phyloP scores from a whole-genome alignment of 1,284 basidiomycete species.

The Leccinum pachyderme region DNA sequence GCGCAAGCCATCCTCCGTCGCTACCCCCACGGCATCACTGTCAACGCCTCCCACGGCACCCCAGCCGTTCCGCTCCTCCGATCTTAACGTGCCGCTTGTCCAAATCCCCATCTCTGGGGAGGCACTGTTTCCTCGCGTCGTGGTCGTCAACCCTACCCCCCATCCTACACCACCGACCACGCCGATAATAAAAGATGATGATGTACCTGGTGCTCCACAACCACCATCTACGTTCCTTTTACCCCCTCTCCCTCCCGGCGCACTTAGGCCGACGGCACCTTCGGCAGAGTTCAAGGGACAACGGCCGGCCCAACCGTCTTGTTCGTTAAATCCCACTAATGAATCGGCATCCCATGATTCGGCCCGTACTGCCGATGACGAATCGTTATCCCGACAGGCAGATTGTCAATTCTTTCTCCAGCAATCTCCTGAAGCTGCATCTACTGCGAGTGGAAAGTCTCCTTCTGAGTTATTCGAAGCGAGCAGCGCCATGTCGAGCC shows the following conservation, averaged over 20 bases:
- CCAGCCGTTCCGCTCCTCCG: conserved; percentile 5
- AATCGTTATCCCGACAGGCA: conserved; percentile 17
- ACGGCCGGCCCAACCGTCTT: conserved; percentile 1
- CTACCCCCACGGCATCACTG: not conserved
- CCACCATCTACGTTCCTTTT: conserved; percentile 31
- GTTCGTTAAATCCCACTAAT: conserved; percentile 2
- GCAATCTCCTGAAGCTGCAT: conserved; percentile 41
- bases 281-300: conserved; percentile 1
- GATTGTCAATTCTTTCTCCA: conserved; percentile 46
- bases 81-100: conserved; percentile 22
- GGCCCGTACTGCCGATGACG: conserved; percentile 24
- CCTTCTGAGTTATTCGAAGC: conserved; percentile 33
- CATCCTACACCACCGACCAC: conserved; percentile 59
- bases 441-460: conserved; percentile 32
- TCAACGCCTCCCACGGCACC: conserved; percentile 5
- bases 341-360: conserved; percentile 7
- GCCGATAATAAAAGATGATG: conserved; percentile 33
- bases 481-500: conserved; percentile 41
- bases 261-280: conserved; percentile 11
- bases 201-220: conserved; percentile 16
- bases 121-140: conserved; percentile 43
- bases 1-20: not conserved
- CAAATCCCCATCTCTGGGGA: conserved; percentile 21
- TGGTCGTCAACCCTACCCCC: conserved; percentile 54
- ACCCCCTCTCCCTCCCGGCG: conserved; percentile 29